Base-by-base conservation (phyloP, 768 basidiomycete genomes). In the Dacryopinax primogenitus region DNA sequence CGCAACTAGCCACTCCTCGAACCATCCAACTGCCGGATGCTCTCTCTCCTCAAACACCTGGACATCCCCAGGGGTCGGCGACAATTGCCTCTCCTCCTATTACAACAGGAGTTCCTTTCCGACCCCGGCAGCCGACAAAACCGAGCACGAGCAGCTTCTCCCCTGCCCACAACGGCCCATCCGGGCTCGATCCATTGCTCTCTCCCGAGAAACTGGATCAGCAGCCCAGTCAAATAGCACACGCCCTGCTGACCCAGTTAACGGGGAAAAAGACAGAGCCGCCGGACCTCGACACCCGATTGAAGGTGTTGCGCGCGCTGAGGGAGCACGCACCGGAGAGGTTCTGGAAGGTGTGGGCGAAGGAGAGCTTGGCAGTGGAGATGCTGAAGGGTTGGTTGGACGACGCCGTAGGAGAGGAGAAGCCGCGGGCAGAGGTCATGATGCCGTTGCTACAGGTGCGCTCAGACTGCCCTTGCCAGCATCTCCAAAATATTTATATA, bases 401-500 rank as follows among this genome's bases (percentile, higher is more conserved):
- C 76, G 79, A 85, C 1, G 87, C 82, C 26, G 82, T 83, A 65
- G 78, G 80, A 32, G 62, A 64, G 44, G 66, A 85, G 65, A 77
- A 72, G 64, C 76, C 80, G 67, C 73, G 86, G 66, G 80, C 82
- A 63, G 86, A 90, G 73, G 90, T 88, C 3, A 83, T 86, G 65
- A 92, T 91, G 90, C 90, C 90, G 33, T 78, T 92, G 69, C 78
- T 92, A 62, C 88, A 91, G 77, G 90, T 92, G 76, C 79, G 90
- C 83, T 18, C 65, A 65, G 62, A 41, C 62, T 23, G 66, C 23
- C 58, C 67, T 33, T 64, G 51, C 16, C 39, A 23, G 33, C 39
- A 33, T 11, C 61, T 64, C 37, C 12, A 63, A 32, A 58, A 9
- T 30, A 28, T 32, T 28, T 30, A 3, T 58, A n/a, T 44, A 4